phyloP scores from a whole-genome alignment of 345 rosid genomes.

The Linum tenue region DNA sequence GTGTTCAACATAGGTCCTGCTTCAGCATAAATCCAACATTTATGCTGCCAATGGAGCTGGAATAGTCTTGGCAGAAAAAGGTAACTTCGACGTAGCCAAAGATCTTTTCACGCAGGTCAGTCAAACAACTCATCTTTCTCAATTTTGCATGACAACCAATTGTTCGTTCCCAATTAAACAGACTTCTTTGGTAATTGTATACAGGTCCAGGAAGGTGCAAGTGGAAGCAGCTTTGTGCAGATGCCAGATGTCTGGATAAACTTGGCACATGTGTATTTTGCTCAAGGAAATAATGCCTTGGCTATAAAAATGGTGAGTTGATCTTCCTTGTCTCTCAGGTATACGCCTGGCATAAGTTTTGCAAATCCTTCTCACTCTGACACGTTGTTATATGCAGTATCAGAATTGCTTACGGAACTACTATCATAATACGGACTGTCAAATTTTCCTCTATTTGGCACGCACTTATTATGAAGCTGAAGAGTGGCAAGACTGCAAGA shows the following conservation, averaged over 20 bases:
- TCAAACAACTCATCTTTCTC: conserved; percentile 11
- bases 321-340: conserved; percentile 8
- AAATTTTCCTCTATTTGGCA: conserved; percentile 85
- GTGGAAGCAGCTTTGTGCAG: conserved; percentile 91
- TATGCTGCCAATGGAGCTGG: conserved; percentile 99
- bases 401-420: conserved; percentile 97
- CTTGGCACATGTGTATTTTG: conserved; percentile 93
- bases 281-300: conserved; percentile 89
- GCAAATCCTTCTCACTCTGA: conserved; percentile 1
- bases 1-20: conserved; percentile 52
- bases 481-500: conserved; percentile 99
- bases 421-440: conserved; percentile 75
- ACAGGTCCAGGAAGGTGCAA: conserved; percentile 99
- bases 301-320: conserved; percentile 87
- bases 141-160: conserved; percentile 9
- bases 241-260: conserved; percentile 99
- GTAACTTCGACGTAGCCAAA: conserved; percentile 89
- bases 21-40: conserved; percentile 77
- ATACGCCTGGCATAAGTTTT: not conserved
- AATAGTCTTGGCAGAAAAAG: conserved; percentile 92
- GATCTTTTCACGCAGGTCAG: conserved; percentile 86
- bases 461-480: conserved; percentile 99
- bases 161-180: not conserved
- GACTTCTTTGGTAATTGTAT: conserved; percentile 15
- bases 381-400: conserved; percentile 53